These are phyloP conservation scores for Phaeosphaeria sp. DNA, from an alignment of 2,329 filamentous ascomycete species.

Conservation along the genomic window DNA sequence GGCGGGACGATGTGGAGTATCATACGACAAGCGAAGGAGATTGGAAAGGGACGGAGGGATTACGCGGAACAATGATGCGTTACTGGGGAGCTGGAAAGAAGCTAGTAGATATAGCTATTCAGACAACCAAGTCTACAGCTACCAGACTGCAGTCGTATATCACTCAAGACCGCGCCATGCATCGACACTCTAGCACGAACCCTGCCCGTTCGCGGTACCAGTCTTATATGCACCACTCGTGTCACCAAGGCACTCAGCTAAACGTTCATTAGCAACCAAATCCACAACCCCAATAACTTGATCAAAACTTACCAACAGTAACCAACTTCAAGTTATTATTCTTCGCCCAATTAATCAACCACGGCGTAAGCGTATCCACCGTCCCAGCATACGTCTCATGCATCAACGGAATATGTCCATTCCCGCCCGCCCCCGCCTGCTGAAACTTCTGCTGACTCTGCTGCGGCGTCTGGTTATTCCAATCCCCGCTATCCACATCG, in stretches of 20 bases:
- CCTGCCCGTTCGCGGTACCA: conserved; percentile 4
- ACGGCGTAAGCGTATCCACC: conserved; percentile 43
- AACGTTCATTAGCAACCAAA: not conserved
- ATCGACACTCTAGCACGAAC: not conserved
- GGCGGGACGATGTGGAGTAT: not conserved
- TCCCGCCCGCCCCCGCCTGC: conserved; percentile 40
- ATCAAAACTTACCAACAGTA: conserved; percentile 39
- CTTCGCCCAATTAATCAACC: conserved; percentile 48
- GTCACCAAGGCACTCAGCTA: conserved; percentile 9
- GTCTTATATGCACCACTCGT: conserved; percentile 3
- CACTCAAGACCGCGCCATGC: not conserved
- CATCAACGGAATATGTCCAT: conserved; percentile 46
- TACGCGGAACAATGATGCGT: too few species aligned
- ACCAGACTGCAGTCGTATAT: too few species aligned
- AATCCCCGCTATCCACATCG: conserved; percentile 39
- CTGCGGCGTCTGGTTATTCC: conserved; percentile 40
- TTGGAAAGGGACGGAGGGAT: too few species aligned
- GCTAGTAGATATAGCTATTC: too few species aligned
- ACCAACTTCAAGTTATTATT: conserved; percentile 45
- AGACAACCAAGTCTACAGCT: too few species aligned
- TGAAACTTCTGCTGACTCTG: conserved; percentile 44
- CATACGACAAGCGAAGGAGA: not conserved
- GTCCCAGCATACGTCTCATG: conserved; percentile 45
- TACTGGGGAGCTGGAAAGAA: too few species aligned
- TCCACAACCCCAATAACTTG: not conserved